Percentiles rank a stretch among this genome's conserved stretches.
phyloP scores from a whole-genome alignment of 1,139 yeast species.

The Kodamaea derodonti region DNA sequence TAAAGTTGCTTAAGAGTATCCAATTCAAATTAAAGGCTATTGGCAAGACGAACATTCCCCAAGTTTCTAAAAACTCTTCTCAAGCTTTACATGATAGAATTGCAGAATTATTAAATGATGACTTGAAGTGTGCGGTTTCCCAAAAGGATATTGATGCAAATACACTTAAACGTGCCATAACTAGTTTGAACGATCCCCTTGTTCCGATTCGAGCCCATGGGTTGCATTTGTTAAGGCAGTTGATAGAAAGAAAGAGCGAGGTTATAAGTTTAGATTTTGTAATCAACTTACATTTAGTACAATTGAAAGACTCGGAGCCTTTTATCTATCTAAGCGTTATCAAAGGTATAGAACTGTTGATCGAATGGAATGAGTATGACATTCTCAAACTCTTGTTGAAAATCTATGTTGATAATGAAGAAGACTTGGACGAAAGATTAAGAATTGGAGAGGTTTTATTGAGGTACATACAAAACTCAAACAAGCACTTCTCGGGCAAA shows the following conservation, averaged over 20 bases:
- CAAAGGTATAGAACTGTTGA: slow-evolving; percentile 64
- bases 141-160: slow-evolving; percentile 25
- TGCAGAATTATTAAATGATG: slow-evolving; percentile 24
- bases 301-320: slow-evolving; percentile 77
- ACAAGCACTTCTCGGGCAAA: slow-evolving; percentile 44
- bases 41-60: slow-evolving; percentile 3
- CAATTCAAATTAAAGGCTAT: slow-evolving; percentile 22
- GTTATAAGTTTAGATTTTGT: slow-evolving; percentile 54
- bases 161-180: slow-evolving; percentile 52
- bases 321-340: slow-evolving; percentile 81
- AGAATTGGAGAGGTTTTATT: slow-evolving; percentile 78
- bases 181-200: slow-evolving; percentile 68
- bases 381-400: slow-evolving; percentile 39
- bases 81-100: slow-evolving; percentile 32
- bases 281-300: slow-evolving; percentile 57
- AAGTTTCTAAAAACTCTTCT: slow-evolving; percentile 15
- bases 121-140: slow-evolving; percentile 11
- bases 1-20: slow-evolving; percentile 24
- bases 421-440: slow-evolving; percentile 58
- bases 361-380: slow-evolving; percentile 38
- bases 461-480: slow-evolving; percentile 50
- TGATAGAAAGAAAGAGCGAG: slow-evolving; percentile 49
- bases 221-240: slow-evolving; percentile 55
- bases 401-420: slow-evolving; percentile 35
- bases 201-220: slow-evolving; percentile 91